A percentile compares a stretch with the other conserved stretches of the same genome.
These are phyloP conservation scores for Penicillium olsonii DNA, from an alignment of 2,329 filamentous ascomycete genomes.

Conservation along the genomic window DNA sequence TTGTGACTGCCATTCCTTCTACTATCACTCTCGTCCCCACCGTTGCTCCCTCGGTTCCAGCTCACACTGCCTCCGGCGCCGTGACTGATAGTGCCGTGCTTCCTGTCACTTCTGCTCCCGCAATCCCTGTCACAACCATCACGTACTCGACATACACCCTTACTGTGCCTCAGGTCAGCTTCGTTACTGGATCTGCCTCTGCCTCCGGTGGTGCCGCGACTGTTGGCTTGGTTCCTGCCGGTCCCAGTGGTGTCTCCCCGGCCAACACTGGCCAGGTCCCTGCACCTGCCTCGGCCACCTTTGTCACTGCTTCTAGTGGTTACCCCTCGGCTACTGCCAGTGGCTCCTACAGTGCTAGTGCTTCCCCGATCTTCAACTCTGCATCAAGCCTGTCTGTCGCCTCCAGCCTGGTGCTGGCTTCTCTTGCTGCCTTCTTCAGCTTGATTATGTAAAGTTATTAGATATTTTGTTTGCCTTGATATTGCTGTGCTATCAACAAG, in stretches of 20 bases:
- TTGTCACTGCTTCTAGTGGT: constrained; percentile 8
- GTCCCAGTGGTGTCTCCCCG: constrained; percentile 18
- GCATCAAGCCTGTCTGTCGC: constrained; percentile 13
- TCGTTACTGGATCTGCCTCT: constrained; percentile 35
- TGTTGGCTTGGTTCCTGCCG: constrained; percentile 35
- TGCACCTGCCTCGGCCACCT: constrained; percentile 21
- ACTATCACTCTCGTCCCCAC: constrained; percentile 56
- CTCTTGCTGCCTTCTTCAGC: constrained; percentile 14
- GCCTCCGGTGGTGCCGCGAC: constrained; percentile 24
- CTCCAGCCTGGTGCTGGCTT: constrained; percentile 13
- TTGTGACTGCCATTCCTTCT: constrained; percentile 72
- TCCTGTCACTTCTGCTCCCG: constrained; percentile 26
- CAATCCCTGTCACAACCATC: constrained; percentile 42
- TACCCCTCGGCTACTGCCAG: constrained; percentile 4
- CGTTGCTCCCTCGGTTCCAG: constrained; percentile 41
- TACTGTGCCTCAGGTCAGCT: constrained; percentile 49
- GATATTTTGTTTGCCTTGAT: background rate
- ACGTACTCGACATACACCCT: constrained; percentile 44
- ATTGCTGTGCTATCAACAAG: constrained; percentile 2
- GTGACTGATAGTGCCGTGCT: constrained; percentile 18
- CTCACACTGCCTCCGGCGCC: constrained; percentile 48
- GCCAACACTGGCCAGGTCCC: constrained; percentile 20
- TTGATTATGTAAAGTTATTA: constrained; percentile 12
- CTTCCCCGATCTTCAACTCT: constrained; percentile 16
- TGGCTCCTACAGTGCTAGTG: constrained; percentile 9